A percentile compares a stretch with the other conserved stretches of the same genome.
These are phyloP conservation scores for Metahyphopichia silvanorum DNA, from an alignment of 805 yeast genomes.

Conservation along the genomic window DNA sequence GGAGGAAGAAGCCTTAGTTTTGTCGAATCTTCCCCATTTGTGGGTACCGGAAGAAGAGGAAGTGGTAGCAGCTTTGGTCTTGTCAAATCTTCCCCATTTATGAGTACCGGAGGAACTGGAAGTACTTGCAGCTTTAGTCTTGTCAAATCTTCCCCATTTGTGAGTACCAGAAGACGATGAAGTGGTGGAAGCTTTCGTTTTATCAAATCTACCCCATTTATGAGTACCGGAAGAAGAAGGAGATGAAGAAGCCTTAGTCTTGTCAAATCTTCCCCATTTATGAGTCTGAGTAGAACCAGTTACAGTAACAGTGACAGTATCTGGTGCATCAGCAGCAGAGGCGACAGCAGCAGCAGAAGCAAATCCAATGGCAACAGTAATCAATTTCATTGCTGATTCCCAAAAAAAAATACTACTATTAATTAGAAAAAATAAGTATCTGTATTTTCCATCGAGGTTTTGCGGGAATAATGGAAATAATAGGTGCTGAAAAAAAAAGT, in stretches of 20 bases:
- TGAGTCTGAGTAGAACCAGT: slow-evolving; percentile 44
- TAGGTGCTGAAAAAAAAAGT: too few species aligned
- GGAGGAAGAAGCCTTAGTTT: slow-evolving; percentile 32
- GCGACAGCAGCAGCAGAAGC: slow-evolving; percentile 30
- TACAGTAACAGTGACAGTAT: slow-evolving; percentile 29
- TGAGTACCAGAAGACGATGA: slow-evolving; percentile 37
- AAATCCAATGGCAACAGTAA: slow-evolving; percentile 39
- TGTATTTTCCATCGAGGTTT: too few species aligned
- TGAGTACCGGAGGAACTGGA: slow-evolving; percentile 22
- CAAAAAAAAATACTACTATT: too few species aligned
- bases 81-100: slow-evolving; percentile 29
- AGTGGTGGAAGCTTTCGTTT: slow-evolving; percentile 35
- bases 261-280: slow-evolving; percentile 54
- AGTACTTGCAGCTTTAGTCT: slow-evolving; percentile 8
- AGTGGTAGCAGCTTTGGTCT: slow-evolving; percentile 24
- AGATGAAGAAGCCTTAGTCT: slow-evolving; percentile 31
- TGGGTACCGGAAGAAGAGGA: slow-evolving; percentile 21
- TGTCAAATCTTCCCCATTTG: slow-evolving; percentile 27
- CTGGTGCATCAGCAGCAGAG: slow-evolving; percentile 16
- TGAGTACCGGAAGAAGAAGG: slow-evolving; percentile 39
- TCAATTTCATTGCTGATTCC: slow-evolving; percentile 49
- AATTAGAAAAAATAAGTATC: too few species aligned
- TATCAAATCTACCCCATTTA: slow-evolving; percentile 55
- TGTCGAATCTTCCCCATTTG: slow-evolving; percentile 28
- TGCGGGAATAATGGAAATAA: too few species aligned